Evolutionary conservation across 306 rosid genomes (phyloP).

Genomic region (Astragalus membranaceus): DNA sequence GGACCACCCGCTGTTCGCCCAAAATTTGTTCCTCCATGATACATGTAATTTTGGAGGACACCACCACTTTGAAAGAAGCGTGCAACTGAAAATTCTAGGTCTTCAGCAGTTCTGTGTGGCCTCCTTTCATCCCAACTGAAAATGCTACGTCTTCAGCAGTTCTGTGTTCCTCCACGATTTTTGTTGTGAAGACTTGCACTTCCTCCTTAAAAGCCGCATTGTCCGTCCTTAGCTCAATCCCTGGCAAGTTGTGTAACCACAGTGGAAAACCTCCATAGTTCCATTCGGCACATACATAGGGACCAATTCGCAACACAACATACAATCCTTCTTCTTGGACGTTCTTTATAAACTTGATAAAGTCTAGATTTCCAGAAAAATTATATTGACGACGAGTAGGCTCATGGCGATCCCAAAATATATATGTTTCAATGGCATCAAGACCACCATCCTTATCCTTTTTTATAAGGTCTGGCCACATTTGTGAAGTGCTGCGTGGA

Average conservation of each 20-base stretch:
- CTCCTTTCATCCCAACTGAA: background rate
- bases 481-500: background rate
- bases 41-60: background rate
- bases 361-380: background rate
- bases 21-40: background rate
- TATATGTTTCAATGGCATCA: background rate
- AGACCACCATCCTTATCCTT: background rate
- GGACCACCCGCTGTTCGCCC: background rate
- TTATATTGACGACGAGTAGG: background rate
- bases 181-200: conserved; percentile 24
- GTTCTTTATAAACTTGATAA: background rate
- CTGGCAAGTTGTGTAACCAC: conserved; percentile 26
- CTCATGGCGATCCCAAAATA: background rate
- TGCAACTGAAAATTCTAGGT: background rate
- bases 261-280: conserved; percentile 32
- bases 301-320: conserved; percentile 2
- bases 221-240: conserved; percentile 13
- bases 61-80: background rate
- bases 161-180: background rate
- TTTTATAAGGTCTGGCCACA: background rate
- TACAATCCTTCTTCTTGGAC: background rate
- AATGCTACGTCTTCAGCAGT: background rate
- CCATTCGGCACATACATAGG: conserved; percentile 11
- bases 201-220: conserved; percentile 19
- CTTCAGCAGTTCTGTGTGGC: background rate